A percentile compares a stretch with the other conserved stretches of the same genome.
These are phyloP conservation scores for Fraxinus latifolia DNA, from an alignment of 305 asterid genomes.

Conservation along the genomic window DNA sequence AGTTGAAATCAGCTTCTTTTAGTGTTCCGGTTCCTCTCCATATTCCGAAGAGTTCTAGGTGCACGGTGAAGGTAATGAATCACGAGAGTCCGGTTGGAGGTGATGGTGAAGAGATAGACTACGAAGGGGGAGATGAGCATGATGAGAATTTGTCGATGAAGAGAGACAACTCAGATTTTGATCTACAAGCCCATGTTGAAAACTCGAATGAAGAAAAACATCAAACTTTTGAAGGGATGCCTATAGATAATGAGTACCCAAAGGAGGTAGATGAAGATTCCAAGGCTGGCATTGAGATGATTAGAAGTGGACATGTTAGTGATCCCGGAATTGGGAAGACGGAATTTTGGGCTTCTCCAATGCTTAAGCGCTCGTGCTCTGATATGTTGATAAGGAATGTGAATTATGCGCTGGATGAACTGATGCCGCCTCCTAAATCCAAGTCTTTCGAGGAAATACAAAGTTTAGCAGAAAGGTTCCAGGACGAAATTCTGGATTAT, in stretches of 20 bases:
- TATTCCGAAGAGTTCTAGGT: constrained; percentile 36
- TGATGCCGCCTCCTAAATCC: constrained; percentile 32
- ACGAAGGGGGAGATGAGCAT: constrained; percentile 64
- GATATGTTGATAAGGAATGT: constrained; percentile 44
- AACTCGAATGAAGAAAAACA: constrained; percentile 31
- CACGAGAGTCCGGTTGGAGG: constrained; percentile 50
- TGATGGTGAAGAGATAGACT: constrained; percentile 41
- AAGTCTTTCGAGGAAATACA: constrained; percentile 56
- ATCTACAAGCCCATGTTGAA: constrained; percentile 33
- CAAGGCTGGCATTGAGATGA: constrained; percentile 26
- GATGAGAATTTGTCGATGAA: constrained; percentile 39
- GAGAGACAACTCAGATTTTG: constrained; percentile 43
- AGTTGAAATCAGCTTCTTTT: constrained; percentile 42
- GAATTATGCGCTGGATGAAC: constrained; percentile 27
- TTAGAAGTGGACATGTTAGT: constrained; percentile 48
- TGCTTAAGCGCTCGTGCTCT: constrained; percentile 66
- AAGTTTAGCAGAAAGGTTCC: constrained; percentile 36
- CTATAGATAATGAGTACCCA: constrained; percentile 22
- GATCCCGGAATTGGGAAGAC: constrained; percentile 55
- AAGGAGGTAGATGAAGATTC: constrained; percentile 20
- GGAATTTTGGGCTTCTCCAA: constrained; percentile 47
- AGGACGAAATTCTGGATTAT: constrained; percentile 23
- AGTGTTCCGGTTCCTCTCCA: constrained; percentile 42
- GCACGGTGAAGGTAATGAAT: constrained; percentile 52
- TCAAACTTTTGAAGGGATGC: constrained; percentile 20